Percentiles rank a stretch among this genome's conserved stretches.
phyloP scores from a whole-genome alignment of 2,329 filamentous ascomycete species.

The Chalara sp. region DNA sequence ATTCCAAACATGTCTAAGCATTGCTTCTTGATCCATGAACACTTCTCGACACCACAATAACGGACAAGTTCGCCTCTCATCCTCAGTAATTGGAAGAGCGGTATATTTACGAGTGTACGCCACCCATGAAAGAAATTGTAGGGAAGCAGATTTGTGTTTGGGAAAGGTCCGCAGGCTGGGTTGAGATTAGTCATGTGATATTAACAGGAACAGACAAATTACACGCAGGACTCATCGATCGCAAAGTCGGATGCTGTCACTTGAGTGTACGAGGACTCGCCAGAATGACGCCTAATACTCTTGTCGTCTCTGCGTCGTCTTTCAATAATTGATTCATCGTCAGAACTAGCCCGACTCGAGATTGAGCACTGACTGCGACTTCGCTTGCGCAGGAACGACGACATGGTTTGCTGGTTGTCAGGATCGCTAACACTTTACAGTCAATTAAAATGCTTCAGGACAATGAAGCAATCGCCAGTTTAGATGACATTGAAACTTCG shows the following conservation, averaged over 20 bases:
- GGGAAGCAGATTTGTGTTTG: constrained; percentile 21
- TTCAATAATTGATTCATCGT: too few relatives aligned
- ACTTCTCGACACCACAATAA: constrained; percentile 18
- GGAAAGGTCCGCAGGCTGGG: constrained; percentile 19
- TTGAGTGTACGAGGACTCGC: neutral
- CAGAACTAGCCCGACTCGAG: too few relatives aligned
- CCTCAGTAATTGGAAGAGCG: constrained; percentile 18
- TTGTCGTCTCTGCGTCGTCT: too few relatives aligned
- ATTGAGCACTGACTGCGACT: too few relatives aligned
- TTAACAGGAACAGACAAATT: constrained; percentile 5
- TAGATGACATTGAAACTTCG: too few relatives aligned
- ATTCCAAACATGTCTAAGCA: constrained; percentile 22
- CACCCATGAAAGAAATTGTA: constrained; percentile 22
- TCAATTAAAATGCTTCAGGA: too few relatives aligned
- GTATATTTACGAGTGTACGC: constrained; percentile 22
- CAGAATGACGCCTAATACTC: too few relatives aligned
- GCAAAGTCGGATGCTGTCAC: constrained; percentile 9
- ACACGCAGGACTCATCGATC: constrained; percentile 23
- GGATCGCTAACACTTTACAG: too few relatives aligned
- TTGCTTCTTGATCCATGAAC: constrained; percentile 18
- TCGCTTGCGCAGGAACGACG: too few relatives aligned
- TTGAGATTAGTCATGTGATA: constrained; percentile 1
- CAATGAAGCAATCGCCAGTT: too few relatives aligned
- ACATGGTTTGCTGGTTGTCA: too few relatives aligned
- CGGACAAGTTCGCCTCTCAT: constrained; percentile 20